Percentiles rank a stretch among this genome's conserved stretches.
phyloP scores from a whole-genome alignment of 2,329 filamentous ascomycete species.

The Coniochaeta pulveracea region DNA sequence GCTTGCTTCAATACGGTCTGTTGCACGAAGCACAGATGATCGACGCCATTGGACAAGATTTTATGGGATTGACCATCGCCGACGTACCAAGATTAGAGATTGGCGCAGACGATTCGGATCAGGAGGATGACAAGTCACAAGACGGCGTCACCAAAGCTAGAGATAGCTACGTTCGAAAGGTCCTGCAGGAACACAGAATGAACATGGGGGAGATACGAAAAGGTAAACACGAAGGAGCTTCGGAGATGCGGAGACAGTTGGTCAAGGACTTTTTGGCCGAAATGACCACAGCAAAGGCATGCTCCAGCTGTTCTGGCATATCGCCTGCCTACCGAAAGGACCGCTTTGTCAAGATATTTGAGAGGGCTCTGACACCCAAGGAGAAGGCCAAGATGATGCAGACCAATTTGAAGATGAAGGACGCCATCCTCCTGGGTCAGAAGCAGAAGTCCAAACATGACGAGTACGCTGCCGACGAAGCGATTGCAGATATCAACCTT shows the following conservation, averaged over 20 bases:
- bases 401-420: conserved; percentile 51
- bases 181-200: conserved; percentile 49
- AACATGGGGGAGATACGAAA: conserved; percentile 37
- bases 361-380: conserved; percentile 65
- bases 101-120: conserved; percentile 42
- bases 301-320: conserved; percentile 54
- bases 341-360: conserved; percentile 85
- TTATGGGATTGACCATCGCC: conserved; percentile 29
- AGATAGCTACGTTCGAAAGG: conserved; percentile 59
- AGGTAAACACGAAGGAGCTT: conserved; percentile 74
- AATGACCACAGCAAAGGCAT: conserved; percentile 59
- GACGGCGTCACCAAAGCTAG: conserved; percentile 41
- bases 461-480: conserved; percentile 51
- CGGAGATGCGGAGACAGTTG: conserved; percentile 62
- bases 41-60: conserved; percentile 37
- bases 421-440: conserved; percentile 51
- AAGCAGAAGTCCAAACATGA: conserved; percentile 23
- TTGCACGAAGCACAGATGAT: conserved; percentile 55
- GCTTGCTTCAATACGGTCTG: conserved; percentile 75
- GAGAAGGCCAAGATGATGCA: conserved; percentile 69
- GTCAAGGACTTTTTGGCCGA: conserved; percentile 73
- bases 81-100: conserved; percentile 31
- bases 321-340: conserved; percentile 84
- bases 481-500: conserved; percentile 53
- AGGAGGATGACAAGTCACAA: conserved; percentile 45